Evolutionary conservation across 73 alveolate genomes (phyloP).

Genomic region (Blepharisma stoltei): DNA sequence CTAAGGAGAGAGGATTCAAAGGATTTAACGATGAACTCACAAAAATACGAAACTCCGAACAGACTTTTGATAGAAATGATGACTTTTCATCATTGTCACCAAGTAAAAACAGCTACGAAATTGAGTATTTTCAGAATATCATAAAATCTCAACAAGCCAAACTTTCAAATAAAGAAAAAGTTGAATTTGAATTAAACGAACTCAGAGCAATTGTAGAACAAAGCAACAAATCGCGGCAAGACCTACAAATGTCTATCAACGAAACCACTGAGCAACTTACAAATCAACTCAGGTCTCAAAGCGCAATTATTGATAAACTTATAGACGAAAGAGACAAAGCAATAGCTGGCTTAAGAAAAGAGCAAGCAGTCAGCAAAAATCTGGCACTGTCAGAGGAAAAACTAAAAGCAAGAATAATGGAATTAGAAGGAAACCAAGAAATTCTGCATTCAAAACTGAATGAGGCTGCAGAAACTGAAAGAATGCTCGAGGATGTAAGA

Average conservation of each 20-base stretch:
- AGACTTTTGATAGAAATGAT: too few species aligned
- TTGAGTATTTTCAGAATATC: too few species aligned
- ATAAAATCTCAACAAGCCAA: too few species aligned
- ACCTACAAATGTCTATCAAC: background rate
- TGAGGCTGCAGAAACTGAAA: background rate
- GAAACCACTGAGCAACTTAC: slow-evolving; percentile 5
- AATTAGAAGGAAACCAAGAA: background rate
- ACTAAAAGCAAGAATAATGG: background rate
- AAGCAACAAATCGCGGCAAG: slow-evolving; percentile 20
- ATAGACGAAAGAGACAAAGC: slow-evolving; percentile 10
- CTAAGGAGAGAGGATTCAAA: too few species aligned
- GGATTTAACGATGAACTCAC: too few species aligned
- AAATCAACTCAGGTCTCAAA: background rate
- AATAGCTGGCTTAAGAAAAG: background rate
- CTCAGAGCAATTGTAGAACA: background rate
- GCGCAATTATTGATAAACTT: background rate
- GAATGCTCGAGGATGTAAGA: background rate
- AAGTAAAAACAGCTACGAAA: too few species aligned
- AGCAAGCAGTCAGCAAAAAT: background rate
- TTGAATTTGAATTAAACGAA: background rate
- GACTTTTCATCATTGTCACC: too few species aligned
- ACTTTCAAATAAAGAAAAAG: too few species aligned
- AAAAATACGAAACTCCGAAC: too few species aligned
- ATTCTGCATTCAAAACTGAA: background rate
- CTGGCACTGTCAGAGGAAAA: background rate